These are phyloP conservation scores for Gnetum montanum DNA, from an alignment of 75 land plant species.

Conservation along the genomic window DNA sequence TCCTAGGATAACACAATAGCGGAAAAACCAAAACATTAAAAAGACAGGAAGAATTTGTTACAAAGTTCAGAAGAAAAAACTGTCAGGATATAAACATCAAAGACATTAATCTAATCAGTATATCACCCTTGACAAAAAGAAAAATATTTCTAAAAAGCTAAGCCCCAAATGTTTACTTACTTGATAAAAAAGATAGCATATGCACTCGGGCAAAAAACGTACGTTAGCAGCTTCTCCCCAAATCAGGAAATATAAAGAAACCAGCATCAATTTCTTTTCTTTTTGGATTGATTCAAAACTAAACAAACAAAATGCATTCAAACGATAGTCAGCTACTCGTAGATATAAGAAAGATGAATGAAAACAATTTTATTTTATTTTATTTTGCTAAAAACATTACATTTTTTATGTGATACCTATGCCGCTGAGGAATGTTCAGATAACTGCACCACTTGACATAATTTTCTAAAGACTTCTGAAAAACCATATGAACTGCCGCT, in stretches of 20 bases:
- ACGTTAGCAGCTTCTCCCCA: constrained; percentile 99
- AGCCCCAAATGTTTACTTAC: constrained; percentile 44
- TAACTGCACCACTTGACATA: constrained; percentile 85
- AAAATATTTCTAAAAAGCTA: too few species aligned
- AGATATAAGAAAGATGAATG: too few species aligned
- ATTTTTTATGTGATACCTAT: constrained; percentile 31
- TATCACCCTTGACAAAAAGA: too few species aligned
- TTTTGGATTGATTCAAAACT: constrained; percentile 15
- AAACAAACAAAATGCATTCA: too few species aligned
- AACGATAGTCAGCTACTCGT: too few species aligned
- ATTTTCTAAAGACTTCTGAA: constrained; percentile 62
- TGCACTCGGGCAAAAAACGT: constrained; percentile 94
- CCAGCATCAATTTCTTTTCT: constrained; percentile 48
- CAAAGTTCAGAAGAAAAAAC: too few species aligned
- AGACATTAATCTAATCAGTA: too few species aligned
- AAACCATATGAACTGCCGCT: constrained; percentile 54
- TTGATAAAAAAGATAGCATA: constrained; percentile 93
- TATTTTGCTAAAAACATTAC: too few species aligned
- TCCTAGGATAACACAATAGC: too few species aligned
- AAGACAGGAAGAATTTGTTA: neutral
- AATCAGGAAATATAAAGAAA: constrained; percentile 69
- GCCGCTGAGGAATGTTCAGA: constrained; percentile 56
- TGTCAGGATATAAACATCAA: too few species aligned
- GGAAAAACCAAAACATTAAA: neutral
- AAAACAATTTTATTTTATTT: too few species aligned